Percentiles rank a stretch among this genome's conserved stretches.
Evolutionary conservation across 1,284 basidiomycete genomes (phyloP).

Genomic region (Microbotryomycetes sp.): DNA sequence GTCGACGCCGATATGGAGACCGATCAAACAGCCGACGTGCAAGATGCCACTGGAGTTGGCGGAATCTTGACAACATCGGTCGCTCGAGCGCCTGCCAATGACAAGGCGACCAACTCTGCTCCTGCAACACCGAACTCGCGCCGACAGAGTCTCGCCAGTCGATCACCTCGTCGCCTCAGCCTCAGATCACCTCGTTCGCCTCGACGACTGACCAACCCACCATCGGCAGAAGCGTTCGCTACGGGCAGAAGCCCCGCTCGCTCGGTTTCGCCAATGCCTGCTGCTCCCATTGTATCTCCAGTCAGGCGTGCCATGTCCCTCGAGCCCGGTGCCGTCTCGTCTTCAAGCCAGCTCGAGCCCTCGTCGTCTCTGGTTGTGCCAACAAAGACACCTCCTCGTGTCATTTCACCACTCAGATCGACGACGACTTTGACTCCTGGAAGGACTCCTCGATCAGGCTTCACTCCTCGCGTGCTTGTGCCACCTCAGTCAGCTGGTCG

Average conservation of each 20-base stretch:
- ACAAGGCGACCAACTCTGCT: neutral
- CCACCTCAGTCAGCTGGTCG: slow-evolving; percentile 16
- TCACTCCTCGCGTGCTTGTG: neutral
- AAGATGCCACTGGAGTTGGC: slow-evolving; percentile 13
- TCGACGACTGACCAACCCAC: neutral
- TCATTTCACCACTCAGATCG: neutral
- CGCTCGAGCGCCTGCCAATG: neutral
- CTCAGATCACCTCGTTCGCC: neutral
- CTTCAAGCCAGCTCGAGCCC: too few relatives aligned
- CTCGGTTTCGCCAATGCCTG: neutral
- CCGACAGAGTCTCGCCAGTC: neutral
- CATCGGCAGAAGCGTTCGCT: neutral
- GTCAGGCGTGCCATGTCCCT: neutral
- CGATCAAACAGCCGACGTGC: slow-evolving; percentile 9
- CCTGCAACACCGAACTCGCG: neutral
- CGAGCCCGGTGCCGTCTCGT: too few relatives aligned
- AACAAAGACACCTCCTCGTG: neutral
- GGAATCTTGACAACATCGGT: slow-evolving; percentile 9
- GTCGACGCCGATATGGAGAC: slow-evolving; percentile 9
- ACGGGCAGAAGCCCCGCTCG: neutral
- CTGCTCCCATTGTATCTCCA: neutral
- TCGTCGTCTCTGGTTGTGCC: neutral
- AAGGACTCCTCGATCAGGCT: slow-evolving; percentile 1
- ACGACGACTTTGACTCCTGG: neutral
- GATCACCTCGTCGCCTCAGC: neutral